Conservation (phyloP, 768 basidiomycete genomes). For the Roridomyces roridus region DNA sequence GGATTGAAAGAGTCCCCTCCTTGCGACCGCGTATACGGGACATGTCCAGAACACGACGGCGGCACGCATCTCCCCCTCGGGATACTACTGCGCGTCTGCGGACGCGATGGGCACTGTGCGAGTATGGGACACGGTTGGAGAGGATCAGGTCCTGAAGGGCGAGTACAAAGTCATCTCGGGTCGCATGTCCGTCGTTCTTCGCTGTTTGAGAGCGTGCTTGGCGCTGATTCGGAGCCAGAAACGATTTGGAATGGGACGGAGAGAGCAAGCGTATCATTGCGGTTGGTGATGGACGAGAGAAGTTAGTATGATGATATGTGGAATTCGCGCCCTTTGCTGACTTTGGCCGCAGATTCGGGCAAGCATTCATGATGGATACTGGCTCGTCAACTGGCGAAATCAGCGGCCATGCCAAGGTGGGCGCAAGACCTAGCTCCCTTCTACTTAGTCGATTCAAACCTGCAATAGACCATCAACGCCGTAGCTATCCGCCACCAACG, state of each 20-base stretch:
- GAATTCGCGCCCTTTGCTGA: not conserved
- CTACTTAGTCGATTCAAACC: too few species aligned
- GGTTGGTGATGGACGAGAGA: conserved; percentile 91
- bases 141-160: conserved; percentile 81
- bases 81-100: conserved; percentile 94
- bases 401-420: conserved; percentile 86
- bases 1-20: conserved; percentile 62
- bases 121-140: conserved; percentile 92
- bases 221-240: conserved; percentile 49
- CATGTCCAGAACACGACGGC: conserved; percentile 88
- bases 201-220: not conserved
- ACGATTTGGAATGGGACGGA: conserved; percentile 95
- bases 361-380: conserved; percentile 83
- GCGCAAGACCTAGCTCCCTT: not conserved
- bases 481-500: conserved; percentile 88
- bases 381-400: conserved; percentile 91
- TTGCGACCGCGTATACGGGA: conserved; percentile 72
- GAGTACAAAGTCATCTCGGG: conserved; percentile 81
- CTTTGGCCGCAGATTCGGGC: conserved; percentile 65
- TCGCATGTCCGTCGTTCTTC: conserved; percentile 59
- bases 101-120: conserved; percentile 84
- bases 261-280: conserved; percentile 96
- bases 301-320: conserved; percentile 48
- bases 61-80: conserved; percentile 90
- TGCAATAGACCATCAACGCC: conserved; percentile 76